A percentile compares a stretch with the other conserved stretches of the same genome.
Evolutionary conservation across 805 yeast species (phyloP).

Genomic region (Ogataea naganishii): DNA sequence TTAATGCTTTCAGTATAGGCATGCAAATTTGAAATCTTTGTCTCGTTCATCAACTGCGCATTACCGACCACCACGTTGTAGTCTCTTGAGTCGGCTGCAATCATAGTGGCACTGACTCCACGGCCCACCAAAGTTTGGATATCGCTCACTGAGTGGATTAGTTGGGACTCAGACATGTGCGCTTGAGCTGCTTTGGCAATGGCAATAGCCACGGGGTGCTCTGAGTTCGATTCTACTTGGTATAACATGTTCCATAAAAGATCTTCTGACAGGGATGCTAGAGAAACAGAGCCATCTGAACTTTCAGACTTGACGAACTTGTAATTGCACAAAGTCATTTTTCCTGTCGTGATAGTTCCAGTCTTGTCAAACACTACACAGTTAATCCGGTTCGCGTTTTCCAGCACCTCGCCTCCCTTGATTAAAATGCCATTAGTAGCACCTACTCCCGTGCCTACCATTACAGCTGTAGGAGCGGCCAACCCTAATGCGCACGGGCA

Average conservation of each 20-base stretch:
- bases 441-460: slow-evolving; percentile 98
- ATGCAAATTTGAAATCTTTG: slow-evolving; percentile 10
- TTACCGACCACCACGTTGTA: slow-evolving; percentile 48
- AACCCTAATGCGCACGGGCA: slow-evolving; percentile 98
- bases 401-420: slow-evolving; percentile 89
- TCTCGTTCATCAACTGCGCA: slow-evolving; percentile 26
- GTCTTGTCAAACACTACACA: slow-evolving; percentile 87
- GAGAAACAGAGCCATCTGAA: slow-evolving; percentile 2
- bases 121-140: slow-evolving; percentile 33
- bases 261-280: slow-evolving; percentile 1
- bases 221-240: slow-evolving; percentile 59
- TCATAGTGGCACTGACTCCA: slow-evolving; percentile 33
- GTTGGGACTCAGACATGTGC: not conserved
- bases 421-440: slow-evolving; percentile 84
- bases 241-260: slow-evolving; percentile 47
- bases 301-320: too few relatives aligned
- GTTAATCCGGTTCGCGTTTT: slow-evolving; percentile 55
- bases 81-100: slow-evolving; percentile 7
- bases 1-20: slow-evolving; percentile 9
- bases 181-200: slow-evolving; percentile 30
- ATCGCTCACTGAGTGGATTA: slow-evolving; percentile 12
- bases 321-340: slow-evolving; percentile 39
- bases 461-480: slow-evolving; percentile 97
- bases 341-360: slow-evolving; percentile 87
- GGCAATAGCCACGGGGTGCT: slow-evolving; percentile 84